Evolutionary conservation across 2,329 filamentous ascomycete genomes (phyloP).

Genomic region (Penicillium sclerotiorum): DNA sequence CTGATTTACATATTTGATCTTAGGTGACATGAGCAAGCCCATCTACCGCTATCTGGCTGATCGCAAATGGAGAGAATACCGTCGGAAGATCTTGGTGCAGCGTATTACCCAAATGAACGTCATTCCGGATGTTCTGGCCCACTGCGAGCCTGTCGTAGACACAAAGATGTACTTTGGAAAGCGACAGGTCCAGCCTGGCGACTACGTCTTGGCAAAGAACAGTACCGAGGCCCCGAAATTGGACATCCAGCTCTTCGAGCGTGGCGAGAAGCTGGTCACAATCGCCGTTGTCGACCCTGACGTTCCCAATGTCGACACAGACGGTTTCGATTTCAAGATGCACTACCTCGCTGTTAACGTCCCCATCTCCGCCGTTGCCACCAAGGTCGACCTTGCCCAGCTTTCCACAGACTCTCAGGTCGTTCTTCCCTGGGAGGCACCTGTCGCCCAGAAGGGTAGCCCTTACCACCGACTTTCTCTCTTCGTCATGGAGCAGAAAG

Average conservation of each 20-base stretch:
- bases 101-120: constrained; percentile 85
- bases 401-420: constrained; percentile 66
- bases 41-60: constrained; percentile 92
- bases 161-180: constrained; percentile 79
- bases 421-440: constrained; percentile 78
- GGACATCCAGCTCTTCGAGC: constrained; percentile 81
- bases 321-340: constrained; percentile 78
- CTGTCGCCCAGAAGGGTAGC: constrained; percentile 84
- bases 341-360: constrained; percentile 84
- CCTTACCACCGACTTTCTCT: constrained; percentile 88
- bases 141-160: constrained; percentile 75
- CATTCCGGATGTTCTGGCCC: constrained; percentile 82
- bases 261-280: constrained; percentile 77
- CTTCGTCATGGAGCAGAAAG: constrained; percentile 78
- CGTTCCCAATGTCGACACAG: constrained; percentile 75
- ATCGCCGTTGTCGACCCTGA: constrained; percentile 88
- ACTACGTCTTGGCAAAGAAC: constrained; percentile 72
- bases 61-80: constrained; percentile 82
- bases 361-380: constrained; percentile 61
- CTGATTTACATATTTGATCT: constrained; percentile 4
- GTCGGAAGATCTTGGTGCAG: constrained; percentile 77
- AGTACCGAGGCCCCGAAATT: constrained; percentile 76
- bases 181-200: constrained; percentile 71
- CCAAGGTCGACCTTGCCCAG: constrained; percentile 66
- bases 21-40: constrained; percentile 93